Evolutionary conservation across 164 flowering plant species (phyloP), one percentile per base, ranked within the genome.

Genomic region (Magnolia sinica): DNA sequence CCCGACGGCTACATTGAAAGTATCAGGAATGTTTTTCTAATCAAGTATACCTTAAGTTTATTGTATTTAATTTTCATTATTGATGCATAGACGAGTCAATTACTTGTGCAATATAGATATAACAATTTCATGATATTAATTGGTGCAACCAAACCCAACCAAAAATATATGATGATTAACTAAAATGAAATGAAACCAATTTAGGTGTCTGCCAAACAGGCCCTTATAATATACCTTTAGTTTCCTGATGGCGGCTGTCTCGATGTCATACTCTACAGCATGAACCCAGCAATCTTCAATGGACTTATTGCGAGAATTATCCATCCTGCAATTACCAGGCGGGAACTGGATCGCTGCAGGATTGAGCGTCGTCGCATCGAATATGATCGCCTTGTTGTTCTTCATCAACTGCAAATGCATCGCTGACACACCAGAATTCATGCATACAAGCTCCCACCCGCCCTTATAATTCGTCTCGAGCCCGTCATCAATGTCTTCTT

Each of bases 221-320:
- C 45, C 7, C 45, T 37, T 37, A 37, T 37, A 37, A 55, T 16
- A 68, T 11, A 90, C 97, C 90, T 78, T 82, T 19, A 91, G 86
- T 1, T 92, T 83, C 19, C 89, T 84, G 2, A 85, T 19, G 2
- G 49, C 3, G 0, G 73, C 83, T 1, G 88, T 87, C 3, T 76
- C 82, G 45, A 81, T 50, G 74, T 92, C 90, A 64, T 73, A 86
- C 1, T 86, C 87, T 0, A 92, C 85, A 9, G 90, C 82, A 82
- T 95, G 99, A 58, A 90, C 87, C 81, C 78, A 87, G 68, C 99
- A 95, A 78, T 95, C 99, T 13, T 49, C 4, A 0, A 29, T 45
- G 16, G 19, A 22, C 58, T 72, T 70, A 1, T 22, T 50, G 2
- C 24, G 61, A 3, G 13, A 11, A 7, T 78, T 74, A 18, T 76